Percentiles rank a stretch among this genome's conserved stretches.
phyloP scores from a whole-genome alignment of 2,329 filamentous ascomycete species.

The Colletotrichum nymphaeae region DNA sequence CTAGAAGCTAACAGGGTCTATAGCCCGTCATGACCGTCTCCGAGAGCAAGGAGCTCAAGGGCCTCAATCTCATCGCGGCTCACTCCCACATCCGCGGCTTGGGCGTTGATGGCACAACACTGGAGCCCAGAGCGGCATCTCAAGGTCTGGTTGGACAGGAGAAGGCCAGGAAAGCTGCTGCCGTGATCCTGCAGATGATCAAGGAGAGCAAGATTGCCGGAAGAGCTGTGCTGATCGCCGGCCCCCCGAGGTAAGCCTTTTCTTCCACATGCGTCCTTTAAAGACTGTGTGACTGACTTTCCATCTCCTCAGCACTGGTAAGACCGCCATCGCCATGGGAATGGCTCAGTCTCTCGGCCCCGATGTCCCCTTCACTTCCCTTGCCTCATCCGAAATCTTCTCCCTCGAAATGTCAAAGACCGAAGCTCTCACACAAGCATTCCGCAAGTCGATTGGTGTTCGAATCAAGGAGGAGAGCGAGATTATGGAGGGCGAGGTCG shows the following conservation, averaged over 20 bases:
- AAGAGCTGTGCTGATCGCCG: slow-evolving; percentile 92
- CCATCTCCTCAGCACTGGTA: slow-evolving; percentile 79
- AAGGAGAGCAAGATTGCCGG: slow-evolving; percentile 99
- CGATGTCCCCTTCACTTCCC: slow-evolving; percentile 96
- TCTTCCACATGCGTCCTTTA: background rate
- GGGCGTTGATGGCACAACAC: slow-evolving; percentile 89
- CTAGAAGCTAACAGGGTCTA: slow-evolving; percentile 6
- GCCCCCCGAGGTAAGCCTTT: slow-evolving; percentile 77
- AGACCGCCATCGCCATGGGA: slow-evolving; percentile 98
- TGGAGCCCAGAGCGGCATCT: slow-evolving; percentile 86
- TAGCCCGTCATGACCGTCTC: slow-evolving; percentile 81
- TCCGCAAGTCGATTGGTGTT: slow-evolving; percentile 97
- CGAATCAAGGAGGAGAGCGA: slow-evolving; percentile 99
- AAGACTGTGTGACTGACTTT: slow-evolving; percentile 34
- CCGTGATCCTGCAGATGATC: slow-evolving; percentile 97
- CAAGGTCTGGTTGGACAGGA: slow-evolving; percentile 97
- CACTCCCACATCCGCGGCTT: slow-evolving; percentile 98
- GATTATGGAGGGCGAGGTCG: slow-evolving; percentile 98
- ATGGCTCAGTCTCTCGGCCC: slow-evolving; percentile 96
- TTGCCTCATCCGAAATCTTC: slow-evolving; percentile 97
- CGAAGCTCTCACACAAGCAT: slow-evolving; percentile 97
- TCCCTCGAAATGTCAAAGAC: slow-evolving; percentile 99
- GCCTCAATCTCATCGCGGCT: slow-evolving; percentile 96
- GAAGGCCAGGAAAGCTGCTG: slow-evolving; percentile 95
- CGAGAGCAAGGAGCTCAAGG: slow-evolving; percentile 94